Evolutionary conservation across 2,329 filamentous ascomycete genomes (phyloP), one percentile per base, ranked within the genome.

Genomic region (Simplicillium sp.): DNA sequence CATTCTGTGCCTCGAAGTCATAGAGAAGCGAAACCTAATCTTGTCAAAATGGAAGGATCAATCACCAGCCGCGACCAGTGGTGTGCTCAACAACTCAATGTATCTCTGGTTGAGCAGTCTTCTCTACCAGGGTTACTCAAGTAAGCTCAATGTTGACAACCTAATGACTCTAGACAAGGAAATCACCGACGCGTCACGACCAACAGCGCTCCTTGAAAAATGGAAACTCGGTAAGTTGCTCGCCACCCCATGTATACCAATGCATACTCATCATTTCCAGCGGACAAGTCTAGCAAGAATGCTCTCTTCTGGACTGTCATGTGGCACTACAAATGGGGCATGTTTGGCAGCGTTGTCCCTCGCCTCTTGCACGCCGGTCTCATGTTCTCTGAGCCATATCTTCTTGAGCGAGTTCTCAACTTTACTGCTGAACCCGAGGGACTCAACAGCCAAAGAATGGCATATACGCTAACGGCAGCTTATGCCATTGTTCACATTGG

Each of bases 371-470:
- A 60, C 25, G 53, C 55, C 2, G 64, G 53, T 1, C 65, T 70
- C 42, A 58, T 50, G 4, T 67, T 68, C 38, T 54, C 59, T 12
- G 65, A 70, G 44, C 66, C 67, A 0, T 64, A 68, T 17, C 58
- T 70, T 12, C 56, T 70, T 43, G 50, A 58, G 29, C 53, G 55
- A 17, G 51, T 57, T 3, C 53, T 65, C 33, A 48, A 50, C 29
- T 58, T 58, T 13, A 54, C 55, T 1, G 44, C 50, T 11, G 52
- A 54, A 18, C 46, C 52, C 0, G 45, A 51, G 29, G 48, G 40
- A 2, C 39, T 49, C 29, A 47, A 52, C 31, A 50, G 47, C 11
- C 52, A 50, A 5, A 59, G 57, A 33, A 43, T 46, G 12, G 62
- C 55, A 1, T 61, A 59, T 36, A 62, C 59, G 11, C 53, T 68